These are phyloP conservation scores for Colletotrichum paranaense DNA, from an alignment of 2,329 filamentous ascomycete genomes.

Conservation along the genomic window DNA sequence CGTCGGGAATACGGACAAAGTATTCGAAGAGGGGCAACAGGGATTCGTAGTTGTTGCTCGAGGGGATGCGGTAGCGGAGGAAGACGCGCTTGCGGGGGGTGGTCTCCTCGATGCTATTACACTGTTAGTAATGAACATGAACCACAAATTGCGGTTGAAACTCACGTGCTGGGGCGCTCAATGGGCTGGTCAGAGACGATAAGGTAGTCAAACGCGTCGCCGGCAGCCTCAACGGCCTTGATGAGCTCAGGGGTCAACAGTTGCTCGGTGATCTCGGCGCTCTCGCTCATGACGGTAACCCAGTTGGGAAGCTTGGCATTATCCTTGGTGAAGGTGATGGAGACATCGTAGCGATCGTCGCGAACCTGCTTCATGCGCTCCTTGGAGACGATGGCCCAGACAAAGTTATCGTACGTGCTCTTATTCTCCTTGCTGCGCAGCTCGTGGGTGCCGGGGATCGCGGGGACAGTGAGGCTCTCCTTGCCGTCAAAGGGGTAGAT, in stretches of 20 bases:
- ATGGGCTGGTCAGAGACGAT: constrained; percentile 90
- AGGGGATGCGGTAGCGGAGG: constrained; percentile 78
- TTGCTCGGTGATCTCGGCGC: constrained; percentile 89
- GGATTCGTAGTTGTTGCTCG: constrained; percentile 69
- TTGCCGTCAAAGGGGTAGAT: constrained; percentile 93
- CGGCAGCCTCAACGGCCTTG: constrained; percentile 81
- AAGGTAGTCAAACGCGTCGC: constrained; percentile 85
- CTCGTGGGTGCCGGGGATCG: constrained; percentile 69
- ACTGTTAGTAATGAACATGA: neutral
- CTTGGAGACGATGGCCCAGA: constrained; percentile 97
- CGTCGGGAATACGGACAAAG: constrained; percentile 87
- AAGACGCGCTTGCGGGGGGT: constrained; percentile 87
- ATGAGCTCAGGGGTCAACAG: constrained; percentile 90
- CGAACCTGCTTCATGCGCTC: constrained; percentile 89
- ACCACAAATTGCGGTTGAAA: constrained; percentile 29
- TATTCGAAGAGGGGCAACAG: constrained; percentile 82
- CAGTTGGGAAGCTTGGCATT: constrained; percentile 88
- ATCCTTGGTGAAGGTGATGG: constrained; percentile 93
- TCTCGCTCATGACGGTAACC: constrained; percentile 97
- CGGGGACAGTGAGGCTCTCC: constrained; percentile 81
- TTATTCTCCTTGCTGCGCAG: constrained; percentile 67
- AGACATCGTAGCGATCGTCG: constrained; percentile 94
- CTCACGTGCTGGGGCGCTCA: constrained; percentile 87
- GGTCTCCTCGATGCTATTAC: constrained; percentile 81
- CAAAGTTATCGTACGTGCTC: constrained; percentile 87